Percentiles rank a stretch among this genome's conserved stretches.
Conservation (phyloP, 2,329 filamentous ascomycete species). For the Colletotrichum cordylinicola region DNA sequence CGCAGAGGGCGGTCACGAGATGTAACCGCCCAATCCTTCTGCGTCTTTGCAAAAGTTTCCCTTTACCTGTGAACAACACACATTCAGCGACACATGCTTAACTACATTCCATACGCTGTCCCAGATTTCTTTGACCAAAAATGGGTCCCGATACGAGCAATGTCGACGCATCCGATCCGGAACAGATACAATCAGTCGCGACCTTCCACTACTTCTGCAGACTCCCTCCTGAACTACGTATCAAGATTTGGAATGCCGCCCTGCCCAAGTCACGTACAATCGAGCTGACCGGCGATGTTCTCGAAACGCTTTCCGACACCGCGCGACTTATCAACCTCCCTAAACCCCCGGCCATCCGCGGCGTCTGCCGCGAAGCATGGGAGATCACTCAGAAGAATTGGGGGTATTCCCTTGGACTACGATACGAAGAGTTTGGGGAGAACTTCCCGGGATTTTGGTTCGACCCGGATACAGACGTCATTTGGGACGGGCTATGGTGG, state of each 20-base stretch:
- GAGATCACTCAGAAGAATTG: not conserved
- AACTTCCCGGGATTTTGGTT: not conserved
- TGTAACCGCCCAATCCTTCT: not conserved
- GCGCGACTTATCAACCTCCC: not conserved
- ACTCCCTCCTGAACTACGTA: constrained; percentile 19
- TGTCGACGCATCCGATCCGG: not conserved
- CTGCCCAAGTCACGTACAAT: constrained; percentile 9
- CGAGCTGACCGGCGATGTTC: not conserved
- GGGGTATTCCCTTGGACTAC: not conserved
- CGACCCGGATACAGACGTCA: not conserved
- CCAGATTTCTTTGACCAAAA: not conserved
- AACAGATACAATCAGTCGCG: not conserved
- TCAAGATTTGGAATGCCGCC: constrained; percentile 22
- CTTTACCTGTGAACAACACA: not conserved
- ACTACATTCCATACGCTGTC: not conserved
- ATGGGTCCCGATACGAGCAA: not conserved
- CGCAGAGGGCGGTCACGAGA: not conserved
- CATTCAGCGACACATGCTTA: not conserved
- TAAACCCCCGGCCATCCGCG: not conserved
- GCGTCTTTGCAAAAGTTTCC: not conserved
- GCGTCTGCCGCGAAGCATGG: not conserved
- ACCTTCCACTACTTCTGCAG: constrained; percentile 7
- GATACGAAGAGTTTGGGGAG: not conserved
- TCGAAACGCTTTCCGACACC: not conserved
- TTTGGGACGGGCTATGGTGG: not conserved